Base-by-base conservation (phyloP, 441 rosid species). In the Arabidopsis hybrid region DNA sequence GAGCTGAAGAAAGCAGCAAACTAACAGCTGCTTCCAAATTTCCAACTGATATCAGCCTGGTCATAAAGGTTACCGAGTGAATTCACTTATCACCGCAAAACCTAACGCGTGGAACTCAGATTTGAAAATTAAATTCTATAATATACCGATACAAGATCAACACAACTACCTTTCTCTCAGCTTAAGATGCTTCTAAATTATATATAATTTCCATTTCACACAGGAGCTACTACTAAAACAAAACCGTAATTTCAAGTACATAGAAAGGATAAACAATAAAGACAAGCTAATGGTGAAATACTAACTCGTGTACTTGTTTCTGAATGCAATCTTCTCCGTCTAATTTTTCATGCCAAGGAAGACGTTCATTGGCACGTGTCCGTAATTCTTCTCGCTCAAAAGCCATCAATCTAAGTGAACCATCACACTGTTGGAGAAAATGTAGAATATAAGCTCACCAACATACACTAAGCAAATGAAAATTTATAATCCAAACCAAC, bases 11-110 rank as follows among this genome's bases (percentile, higher is more conserved):
- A 79, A 95, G 97, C 85, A 95, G 80, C 84, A 95, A 84, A 78
- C 91, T 95, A 65, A 95, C 99, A 67, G 99, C 99, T 60, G 87
- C 93, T 85, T 95, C 99, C 78, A 92, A 87, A 85, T 92, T 92
- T 70, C 99, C 99, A 83, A 91, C 85, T n/a, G 92, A 84, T 47
- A 95, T 86, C 60, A 95, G 96, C 86, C 99, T 95, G 79, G 26
- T 60, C 73, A 74, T 47, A 32, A 51, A 79, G 36, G 3, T 55
- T 46, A 47, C 59, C 9, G 43, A 62, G 71, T 62, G 11, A 74
- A 69, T 64, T 57, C 63, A 79, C 60, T 69, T 50, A 53, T 67
- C 76, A 69, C 47, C 55, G 21, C 73, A 69, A 55, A 59, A 66
- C 18, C 47, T 62, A 52, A 32, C 45, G 70, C 52, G 7, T 61